phyloP scores from a whole-genome alignment of 2,329 filamentous ascomycete species.

The Epichloe brachyelytri region DNA sequence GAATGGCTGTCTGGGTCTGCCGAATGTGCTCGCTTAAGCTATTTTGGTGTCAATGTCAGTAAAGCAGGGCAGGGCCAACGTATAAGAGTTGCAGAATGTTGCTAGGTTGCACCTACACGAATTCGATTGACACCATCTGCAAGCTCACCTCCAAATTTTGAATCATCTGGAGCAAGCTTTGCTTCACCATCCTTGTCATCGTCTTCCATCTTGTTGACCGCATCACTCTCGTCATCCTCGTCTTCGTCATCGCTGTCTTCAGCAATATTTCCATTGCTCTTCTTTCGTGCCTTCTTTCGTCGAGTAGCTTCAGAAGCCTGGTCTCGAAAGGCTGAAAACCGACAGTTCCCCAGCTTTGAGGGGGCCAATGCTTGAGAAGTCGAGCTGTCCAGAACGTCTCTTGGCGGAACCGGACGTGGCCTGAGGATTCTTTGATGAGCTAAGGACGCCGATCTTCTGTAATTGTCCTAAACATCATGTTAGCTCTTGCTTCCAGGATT shows the following conservation, averaged over 20 bases:
- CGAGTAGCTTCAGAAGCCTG: constrained; percentile 40
- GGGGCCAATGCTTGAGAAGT: constrained; percentile 75
- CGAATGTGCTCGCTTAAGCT: constrained; percentile 75
- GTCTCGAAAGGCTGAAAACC: constrained; percentile 81
- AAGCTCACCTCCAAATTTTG: constrained; percentile 58
- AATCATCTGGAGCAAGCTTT: constrained; percentile 57
- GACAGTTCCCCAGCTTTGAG: constrained; percentile 76
- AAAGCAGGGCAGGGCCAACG: not conserved
- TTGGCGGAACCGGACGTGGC: constrained; percentile 51
- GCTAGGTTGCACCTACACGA: constrained; percentile 41
- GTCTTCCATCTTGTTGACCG: constrained; percentile 52
- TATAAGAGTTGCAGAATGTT: not conserved
- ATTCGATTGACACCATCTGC: constrained; percentile 73
- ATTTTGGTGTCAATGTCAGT: constrained; percentile 8
- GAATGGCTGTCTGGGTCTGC: constrained; percentile 46
- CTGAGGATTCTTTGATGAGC: constrained; percentile 51
- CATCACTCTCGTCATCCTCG: constrained; percentile 52
- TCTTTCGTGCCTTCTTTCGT: constrained; percentile 46
- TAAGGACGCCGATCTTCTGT: constrained; percentile 86
- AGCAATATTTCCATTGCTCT: constrained; percentile 52
- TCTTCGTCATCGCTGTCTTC: constrained; percentile 64
- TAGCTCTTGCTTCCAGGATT: not conserved
- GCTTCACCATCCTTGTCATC: constrained; percentile 48
- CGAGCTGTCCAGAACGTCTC: constrained; percentile 67
- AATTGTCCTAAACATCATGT: constrained; percentile 58